Conservation (phyloP, 2,329 filamentous ascomycete genomes). For the Cladosporium sp. region DNA sequence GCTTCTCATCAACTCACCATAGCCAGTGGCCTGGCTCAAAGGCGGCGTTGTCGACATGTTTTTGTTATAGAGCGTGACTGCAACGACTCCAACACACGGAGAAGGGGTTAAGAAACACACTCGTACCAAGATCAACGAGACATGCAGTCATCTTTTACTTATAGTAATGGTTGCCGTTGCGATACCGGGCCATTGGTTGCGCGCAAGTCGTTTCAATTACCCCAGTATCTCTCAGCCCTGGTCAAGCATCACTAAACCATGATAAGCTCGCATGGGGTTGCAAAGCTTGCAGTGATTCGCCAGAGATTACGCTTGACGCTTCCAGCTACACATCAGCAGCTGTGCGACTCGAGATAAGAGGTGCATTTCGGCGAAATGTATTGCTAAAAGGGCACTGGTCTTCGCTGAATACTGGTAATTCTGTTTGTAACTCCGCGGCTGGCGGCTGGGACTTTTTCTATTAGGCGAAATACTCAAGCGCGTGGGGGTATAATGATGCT, state of each 20-base stretch:
- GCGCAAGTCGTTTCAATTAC: neutral
- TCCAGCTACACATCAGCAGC: neutral
- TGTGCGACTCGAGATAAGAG: neutral
- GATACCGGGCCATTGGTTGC: neutral
- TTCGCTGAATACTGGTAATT: neutral
- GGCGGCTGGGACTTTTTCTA: neutral
- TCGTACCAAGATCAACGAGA: neutral
- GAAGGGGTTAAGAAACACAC: neutral
- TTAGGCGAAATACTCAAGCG: neutral
- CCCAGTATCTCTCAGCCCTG: constrained; percentile 4
- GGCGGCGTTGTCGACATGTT: constrained; percentile 29
- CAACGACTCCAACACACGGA: neutral
- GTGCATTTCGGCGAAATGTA: too few relatives aligned
- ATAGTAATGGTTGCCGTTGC: neutral
- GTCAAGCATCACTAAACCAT: constrained; percentile 5
- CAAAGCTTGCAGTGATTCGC: constrained; percentile 1
- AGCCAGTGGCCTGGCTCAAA: constrained; percentile 61
- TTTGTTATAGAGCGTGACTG: neutral
- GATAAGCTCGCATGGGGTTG: constrained; percentile 5
- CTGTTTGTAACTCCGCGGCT: neutral
- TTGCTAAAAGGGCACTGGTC: too few relatives aligned
- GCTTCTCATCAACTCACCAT: constrained; percentile 45
- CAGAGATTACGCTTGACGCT: neutral
- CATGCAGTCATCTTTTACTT: neutral
- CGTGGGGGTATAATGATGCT: neutral